Conservation (phyloP, 2,329 filamentous ascomycete genomes). For the Exophiala viscosa region DNA sequence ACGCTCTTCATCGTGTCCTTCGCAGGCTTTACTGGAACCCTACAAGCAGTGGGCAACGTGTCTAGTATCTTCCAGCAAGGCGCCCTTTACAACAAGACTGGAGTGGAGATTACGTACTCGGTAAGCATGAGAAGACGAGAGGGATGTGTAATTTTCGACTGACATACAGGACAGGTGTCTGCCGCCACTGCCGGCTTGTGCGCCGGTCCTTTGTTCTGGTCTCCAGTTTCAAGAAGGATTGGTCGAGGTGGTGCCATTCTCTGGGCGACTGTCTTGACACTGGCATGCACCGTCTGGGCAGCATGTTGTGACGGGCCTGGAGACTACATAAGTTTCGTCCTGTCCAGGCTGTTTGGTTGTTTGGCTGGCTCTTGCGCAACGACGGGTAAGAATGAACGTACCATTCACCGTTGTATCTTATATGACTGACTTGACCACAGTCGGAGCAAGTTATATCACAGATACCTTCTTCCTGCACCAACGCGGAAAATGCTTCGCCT, state of each 20-base stretch:
- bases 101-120: conserved; percentile 22
- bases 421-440: not conserved
- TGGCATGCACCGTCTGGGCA: conserved; percentile 28
- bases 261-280: conserved; percentile 25
- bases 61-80: conserved; percentile 15
- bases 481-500: conserved; percentile 39
- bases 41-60: conserved; percentile 1
- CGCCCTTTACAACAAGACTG: conserved; percentile 16
- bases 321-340: conserved; percentile 25
- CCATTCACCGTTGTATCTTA: not conserved
- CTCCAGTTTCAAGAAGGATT: conserved; percentile 20
- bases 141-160: not conserved
- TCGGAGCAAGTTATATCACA: conserved; percentile 30
- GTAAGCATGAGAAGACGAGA: conserved; percentile 4
- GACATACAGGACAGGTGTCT: conserved; percentile 10
- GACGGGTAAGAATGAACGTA: not conserved
- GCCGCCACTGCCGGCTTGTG: conserved; percentile 24
- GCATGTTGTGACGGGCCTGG: conserved; percentile 26
- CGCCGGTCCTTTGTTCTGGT: conserved; percentile 25
- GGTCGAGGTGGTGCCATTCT: conserved; percentile 27
- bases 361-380: conserved; percentile 1
- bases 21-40: not conserved
- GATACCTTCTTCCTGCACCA: conserved; percentile 45
- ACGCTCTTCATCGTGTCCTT: conserved; percentile 1
- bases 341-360: conserved; percentile 26